A percentile compares a stretch with the other conserved stretches of the same genome.
Conservation (phyloP, 2,329 filamentous ascomycete species). For the Aspergillus unguis region DNA sequence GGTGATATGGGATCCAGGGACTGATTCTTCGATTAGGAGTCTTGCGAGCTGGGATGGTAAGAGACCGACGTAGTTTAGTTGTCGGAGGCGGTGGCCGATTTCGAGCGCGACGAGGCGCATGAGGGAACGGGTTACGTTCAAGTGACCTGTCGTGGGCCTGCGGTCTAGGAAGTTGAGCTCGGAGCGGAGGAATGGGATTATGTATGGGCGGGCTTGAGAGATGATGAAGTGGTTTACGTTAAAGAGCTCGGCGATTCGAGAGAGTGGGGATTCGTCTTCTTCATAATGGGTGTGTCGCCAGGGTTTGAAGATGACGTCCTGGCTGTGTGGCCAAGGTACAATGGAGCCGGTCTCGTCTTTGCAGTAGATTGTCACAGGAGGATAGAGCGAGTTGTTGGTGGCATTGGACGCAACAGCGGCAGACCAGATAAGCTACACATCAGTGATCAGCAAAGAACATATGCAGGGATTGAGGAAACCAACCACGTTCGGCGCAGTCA, state of each 20-base stretch:
- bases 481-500: slow-evolving; percentile 90
- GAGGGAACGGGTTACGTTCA: slow-evolving; percentile 55
- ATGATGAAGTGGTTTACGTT: slow-evolving; percentile 96
- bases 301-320: slow-evolving; percentile 62
- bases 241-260: slow-evolving; percentile 75
- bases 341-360: slow-evolving; percentile 72
- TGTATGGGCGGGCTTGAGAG: slow-evolving; percentile 84
- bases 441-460: background rate
- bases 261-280: slow-evolving; percentile 65
- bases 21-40: slow-evolving; percentile 76
- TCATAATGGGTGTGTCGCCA: slow-evolving; percentile 65
- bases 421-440: slow-evolving; percentile 57
- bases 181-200: slow-evolving; percentile 78
- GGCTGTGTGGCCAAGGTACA: slow-evolving; percentile 65
- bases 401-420: slow-evolving; percentile 43
- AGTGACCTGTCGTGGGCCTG: slow-evolving; percentile 54
- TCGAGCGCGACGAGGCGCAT: slow-evolving; percentile 71
- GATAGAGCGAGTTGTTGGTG: slow-evolving; percentile 60
- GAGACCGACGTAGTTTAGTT: slow-evolving; percentile 73
- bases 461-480: slow-evolving; percentile 37
- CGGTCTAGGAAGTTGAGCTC: slow-evolving; percentile 72
- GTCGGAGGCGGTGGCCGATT: slow-evolving; percentile 73
- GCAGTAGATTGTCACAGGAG: slow-evolving; percentile 67
- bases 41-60: slow-evolving; percentile 68
- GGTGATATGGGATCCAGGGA: slow-evolving; percentile 74